Evolutionary conservation across 352 stramenopile genomes (phyloP).

Genomic region (Sclerospora graminicola): DNA sequence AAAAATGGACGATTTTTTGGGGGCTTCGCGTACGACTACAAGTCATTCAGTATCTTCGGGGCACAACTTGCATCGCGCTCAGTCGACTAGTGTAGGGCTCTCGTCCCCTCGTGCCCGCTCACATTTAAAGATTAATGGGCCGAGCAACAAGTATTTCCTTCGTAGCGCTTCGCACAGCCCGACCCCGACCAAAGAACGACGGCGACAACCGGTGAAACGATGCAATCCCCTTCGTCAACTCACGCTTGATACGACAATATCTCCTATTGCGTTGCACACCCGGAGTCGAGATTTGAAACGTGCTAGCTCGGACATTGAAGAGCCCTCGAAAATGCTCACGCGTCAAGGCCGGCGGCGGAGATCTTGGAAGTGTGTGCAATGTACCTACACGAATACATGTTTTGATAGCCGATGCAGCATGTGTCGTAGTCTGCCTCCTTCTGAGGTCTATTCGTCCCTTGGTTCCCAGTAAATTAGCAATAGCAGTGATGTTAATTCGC

Average conservation of each 20-base stretch:
- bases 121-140: constrained; percentile 15
- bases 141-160: constrained; percentile 23
- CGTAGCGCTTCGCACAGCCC: constrained; percentile 24
- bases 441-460: constrained; percentile 12
- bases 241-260: constrained; percentile 24
- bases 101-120: constrained; percentile 9
- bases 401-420: constrained; percentile 63
- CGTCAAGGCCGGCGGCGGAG: constrained; percentile 20
- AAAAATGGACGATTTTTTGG: constrained; percentile 35
- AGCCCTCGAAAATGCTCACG: constrained; percentile 24
- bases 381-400: constrained; percentile 70
- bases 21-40: constrained; percentile 6
- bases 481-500: constrained; percentile 4
- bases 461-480: constrained; percentile 21
- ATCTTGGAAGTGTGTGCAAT: constrained; percentile 47
- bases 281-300: constrained; percentile 15
- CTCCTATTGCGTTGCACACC: constrained; percentile 23
- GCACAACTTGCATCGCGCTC: constrained; percentile 9
- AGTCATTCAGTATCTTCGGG: constrained; percentile 6
- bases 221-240: constrained; percentile 28
- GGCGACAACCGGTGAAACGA: constrained; percentile 11
- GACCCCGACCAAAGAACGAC: constrained; percentile 19
- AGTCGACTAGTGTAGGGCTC: constrained; percentile 10
- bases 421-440: constrained; percentile 30
- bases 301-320: constrained; percentile 7